Conservation (phyloP, 2,329 filamentous ascomycete genomes). For the Arthrobotrys sinensis region DNA sequence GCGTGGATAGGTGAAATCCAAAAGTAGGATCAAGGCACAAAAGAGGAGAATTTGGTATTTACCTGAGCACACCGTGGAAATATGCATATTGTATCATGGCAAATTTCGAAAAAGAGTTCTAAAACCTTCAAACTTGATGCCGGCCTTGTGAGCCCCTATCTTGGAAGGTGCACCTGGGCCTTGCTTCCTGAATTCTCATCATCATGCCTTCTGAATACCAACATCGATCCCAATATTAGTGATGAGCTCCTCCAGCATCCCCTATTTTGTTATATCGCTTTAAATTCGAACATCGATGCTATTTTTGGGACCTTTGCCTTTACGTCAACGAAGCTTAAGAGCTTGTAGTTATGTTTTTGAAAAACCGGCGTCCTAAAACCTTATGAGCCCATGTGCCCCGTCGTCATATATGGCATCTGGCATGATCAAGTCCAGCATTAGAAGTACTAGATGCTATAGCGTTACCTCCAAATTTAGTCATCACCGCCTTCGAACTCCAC, state of each 20-base stretch:
- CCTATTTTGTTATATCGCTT: too few relatives aligned
- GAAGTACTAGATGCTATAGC: too few relatives aligned
- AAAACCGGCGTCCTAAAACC: too few relatives aligned
- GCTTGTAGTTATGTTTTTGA: too few relatives aligned
- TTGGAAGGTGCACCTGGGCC: background rate
- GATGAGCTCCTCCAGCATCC: too few relatives aligned
- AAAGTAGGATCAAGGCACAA: background rate
- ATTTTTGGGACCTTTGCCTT: too few relatives aligned
- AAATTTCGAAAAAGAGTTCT: background rate
- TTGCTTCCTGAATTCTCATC: background rate
- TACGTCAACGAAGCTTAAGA: too few relatives aligned
- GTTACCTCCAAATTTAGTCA: background rate
- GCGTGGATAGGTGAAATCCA: background rate
- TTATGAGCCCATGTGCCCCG: too few relatives aligned
- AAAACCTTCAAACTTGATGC: background rate
- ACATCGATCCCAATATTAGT: too few relatives aligned
- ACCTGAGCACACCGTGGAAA: background rate
- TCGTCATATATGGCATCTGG: too few relatives aligned
- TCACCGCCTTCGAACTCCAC: background rate
- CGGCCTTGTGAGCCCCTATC: background rate
- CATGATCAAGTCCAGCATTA: too few relatives aligned
- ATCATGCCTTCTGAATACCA: background rate
- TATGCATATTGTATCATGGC: background rate
- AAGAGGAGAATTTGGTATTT: background rate
- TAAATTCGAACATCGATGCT: too few relatives aligned